Evolutionary conservation across 352 stramenopile genomes (phyloP).

Genomic region (Phytopythium sindhum): DNA sequence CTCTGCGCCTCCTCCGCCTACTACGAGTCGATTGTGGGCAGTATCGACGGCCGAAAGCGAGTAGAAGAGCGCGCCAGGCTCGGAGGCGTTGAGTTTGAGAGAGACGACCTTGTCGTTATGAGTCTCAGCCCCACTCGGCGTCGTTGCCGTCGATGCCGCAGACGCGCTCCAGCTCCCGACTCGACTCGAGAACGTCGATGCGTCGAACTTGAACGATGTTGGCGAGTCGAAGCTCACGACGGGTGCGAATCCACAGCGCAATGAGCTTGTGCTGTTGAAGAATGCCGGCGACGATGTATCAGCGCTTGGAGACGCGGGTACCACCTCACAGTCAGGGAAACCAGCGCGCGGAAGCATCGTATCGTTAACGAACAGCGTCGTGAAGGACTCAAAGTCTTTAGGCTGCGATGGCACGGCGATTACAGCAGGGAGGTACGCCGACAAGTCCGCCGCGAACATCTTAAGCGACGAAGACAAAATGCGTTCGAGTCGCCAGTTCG

Average conservation of each 20-base stretch:
- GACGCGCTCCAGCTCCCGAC: slow-evolving; percentile 30
- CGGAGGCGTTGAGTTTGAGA: not conserved
- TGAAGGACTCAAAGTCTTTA: slow-evolving; percentile 35
- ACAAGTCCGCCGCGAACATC: slow-evolving; percentile 49
- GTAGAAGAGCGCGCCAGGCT: slow-evolving; percentile 18
- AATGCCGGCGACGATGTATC: not conserved
- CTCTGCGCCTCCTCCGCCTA: slow-evolving; percentile 52
- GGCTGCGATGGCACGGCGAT: slow-evolving; percentile 17
- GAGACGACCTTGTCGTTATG: slow-evolving; percentile 12
- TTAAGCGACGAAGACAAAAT: slow-evolving; percentile 26
- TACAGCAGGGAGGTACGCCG: slow-evolving; percentile 31
- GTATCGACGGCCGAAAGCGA: slow-evolving; percentile 27
- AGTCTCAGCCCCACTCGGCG: not conserved
- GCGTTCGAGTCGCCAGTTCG: slow-evolving; percentile 41
- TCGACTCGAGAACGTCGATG: slow-evolving; percentile 36
- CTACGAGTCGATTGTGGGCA: slow-evolving; percentile 15
- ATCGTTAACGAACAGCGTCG: slow-evolving; percentile 48
- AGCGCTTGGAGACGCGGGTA: not conserved
- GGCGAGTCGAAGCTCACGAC: slow-evolving; percentile 12
- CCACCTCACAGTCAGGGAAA: slow-evolving; percentile 43
- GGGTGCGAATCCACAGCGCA: slow-evolving; percentile 3
- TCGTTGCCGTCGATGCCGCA: slow-evolving; percentile 10
- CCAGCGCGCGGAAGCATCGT: slow-evolving; percentile 44
- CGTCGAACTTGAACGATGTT: slow-evolving; percentile 18
- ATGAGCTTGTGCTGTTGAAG: not conserved